Evolutionary conservation across 805 yeast genomes (phyloP).

Genomic region (Lipomyces yamadae): DNA sequence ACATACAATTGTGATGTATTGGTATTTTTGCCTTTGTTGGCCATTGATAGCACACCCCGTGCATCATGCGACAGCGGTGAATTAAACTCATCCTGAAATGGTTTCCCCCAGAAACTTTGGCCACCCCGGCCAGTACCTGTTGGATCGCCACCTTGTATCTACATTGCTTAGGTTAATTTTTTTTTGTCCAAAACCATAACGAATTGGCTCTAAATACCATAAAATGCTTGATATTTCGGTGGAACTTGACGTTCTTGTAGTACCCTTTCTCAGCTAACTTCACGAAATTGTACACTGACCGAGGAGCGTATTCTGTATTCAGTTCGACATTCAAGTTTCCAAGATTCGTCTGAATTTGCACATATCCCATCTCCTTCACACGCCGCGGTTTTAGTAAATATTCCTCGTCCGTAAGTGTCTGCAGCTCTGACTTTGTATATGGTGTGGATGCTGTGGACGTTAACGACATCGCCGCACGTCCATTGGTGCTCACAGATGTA

Average conservation of each 20-base stretch:
- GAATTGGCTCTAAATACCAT: slow-evolving; percentile 34
- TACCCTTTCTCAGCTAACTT: slow-evolving; percentile 52
- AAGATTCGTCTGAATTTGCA: slow-evolving; percentile 40
- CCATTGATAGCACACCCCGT: slow-evolving; percentile 87
- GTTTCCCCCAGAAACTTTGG: slow-evolving; percentile 39
- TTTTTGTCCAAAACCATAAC: neutral
- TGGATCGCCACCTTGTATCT: slow-evolving; percentile 48
- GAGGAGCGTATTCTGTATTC: slow-evolving; percentile 71
- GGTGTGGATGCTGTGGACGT: slow-evolving; percentile 45
- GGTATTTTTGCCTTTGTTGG: slow-evolving; percentile 91
- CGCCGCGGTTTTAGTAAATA: slow-evolving; percentile 41
- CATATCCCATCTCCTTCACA: slow-evolving; percentile 42
- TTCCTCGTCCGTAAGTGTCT: slow-evolving; percentile 40
- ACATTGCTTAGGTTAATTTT: neutral
- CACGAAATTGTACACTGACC: slow-evolving; percentile 54
- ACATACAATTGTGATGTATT: slow-evolving; percentile 78
- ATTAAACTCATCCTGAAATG: slow-evolving; percentile 52
- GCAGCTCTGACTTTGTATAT: slow-evolving; percentile 39
- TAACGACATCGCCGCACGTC: slow-evolving; percentile 41
- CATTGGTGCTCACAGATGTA: slow-evolving; percentile 38
- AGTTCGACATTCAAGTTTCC: slow-evolving; percentile 58
- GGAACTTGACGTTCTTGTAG: slow-evolving; percentile 44
- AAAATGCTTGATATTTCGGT: slow-evolving; percentile 44
- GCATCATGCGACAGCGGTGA: slow-evolving; percentile 72
- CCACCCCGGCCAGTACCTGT: slow-evolving; percentile 47